Conservation (phyloP, 2,329 filamentous ascomycete species). For the Teratosphaeria epicoccoides region DNA sequence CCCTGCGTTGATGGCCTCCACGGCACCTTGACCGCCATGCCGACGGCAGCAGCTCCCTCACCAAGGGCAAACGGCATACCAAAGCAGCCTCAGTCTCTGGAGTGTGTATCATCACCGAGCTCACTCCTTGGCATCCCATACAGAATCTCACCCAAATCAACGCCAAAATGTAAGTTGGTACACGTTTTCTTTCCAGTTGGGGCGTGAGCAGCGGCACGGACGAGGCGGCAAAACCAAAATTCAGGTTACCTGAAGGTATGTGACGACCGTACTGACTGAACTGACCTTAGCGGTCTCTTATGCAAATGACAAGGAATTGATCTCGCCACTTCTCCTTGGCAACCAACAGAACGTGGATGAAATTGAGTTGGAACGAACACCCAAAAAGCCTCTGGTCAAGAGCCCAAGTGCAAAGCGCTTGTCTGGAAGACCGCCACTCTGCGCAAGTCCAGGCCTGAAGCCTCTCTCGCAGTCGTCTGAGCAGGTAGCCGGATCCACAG, state of each 20-base stretch:
- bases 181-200: background rate
- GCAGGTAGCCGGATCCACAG: conserved; percentile 3
- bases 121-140: conserved; percentile 17
- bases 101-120: conserved; percentile 18
- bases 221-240: background rate
- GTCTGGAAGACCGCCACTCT: conserved; percentile 30
- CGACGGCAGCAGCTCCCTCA: background rate
- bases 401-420: conserved; percentile 29
- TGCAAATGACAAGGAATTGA: conserved; percentile 32
- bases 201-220: background rate
- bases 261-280: background rate
- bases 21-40: background rate
- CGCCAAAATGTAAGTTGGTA: conserved; percentile 20
- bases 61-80: conserved; percentile 7
- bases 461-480: conserved; percentile 6
- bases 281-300: conserved; percentile 34
- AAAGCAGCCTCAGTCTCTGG: conserved; percentile 13
- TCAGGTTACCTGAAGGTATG: background rate
- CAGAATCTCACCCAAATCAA: conserved; percentile 13
- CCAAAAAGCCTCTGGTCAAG: conserved; percentile 29
- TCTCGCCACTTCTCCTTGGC: conserved; percentile 37
- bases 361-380: conserved; percentile 27
- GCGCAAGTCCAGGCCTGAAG: conserved; percentile 13
- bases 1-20: background rate
- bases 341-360: conserved; percentile 35